These are phyloP conservation scores for Solanum lycopersicoides DNA, from an alignment of 257 asterid species.

Conservation along the genomic window DNA sequence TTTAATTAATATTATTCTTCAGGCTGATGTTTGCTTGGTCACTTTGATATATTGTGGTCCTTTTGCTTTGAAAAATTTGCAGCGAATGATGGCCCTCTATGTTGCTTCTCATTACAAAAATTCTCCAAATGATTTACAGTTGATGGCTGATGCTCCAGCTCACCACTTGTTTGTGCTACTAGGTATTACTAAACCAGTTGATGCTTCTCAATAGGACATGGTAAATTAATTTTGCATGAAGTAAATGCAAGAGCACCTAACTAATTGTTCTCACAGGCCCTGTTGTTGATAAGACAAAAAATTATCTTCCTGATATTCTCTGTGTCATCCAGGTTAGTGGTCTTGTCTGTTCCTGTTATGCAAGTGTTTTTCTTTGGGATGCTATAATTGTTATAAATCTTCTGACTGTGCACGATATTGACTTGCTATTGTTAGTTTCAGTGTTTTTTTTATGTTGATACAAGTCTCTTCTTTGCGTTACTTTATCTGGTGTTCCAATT, in stretches of 20 bases:
- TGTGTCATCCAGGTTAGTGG: slow-evolving; percentile 78
- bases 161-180: slow-evolving; percentile 97
- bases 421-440: not conserved
- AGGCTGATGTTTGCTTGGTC: not conserved
- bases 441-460: not conserved
- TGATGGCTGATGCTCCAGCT: slow-evolving; percentile 99
- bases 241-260: not conserved
- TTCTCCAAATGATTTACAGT: slow-evolving; percentile 87
- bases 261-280: slow-evolving; percentile 48
- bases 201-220: not conserved
- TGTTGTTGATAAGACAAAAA: slow-evolving; percentile 82
- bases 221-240: not conserved
- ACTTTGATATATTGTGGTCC: not conserved
- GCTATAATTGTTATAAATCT: not conserved
- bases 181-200: slow-evolving; percentile 30
- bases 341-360: not conserved
- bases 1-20: not conserved
- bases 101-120: slow-evolving; percentile 98
- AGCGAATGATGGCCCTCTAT: slow-evolving; percentile 97
- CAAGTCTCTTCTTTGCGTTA: not conserved
- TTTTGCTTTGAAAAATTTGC: slow-evolving; percentile 6
- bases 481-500: not conserved
- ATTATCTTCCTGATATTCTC: slow-evolving; percentile 85
- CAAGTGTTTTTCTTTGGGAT: not conserved
- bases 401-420: not conserved